phyloP scores from a whole-genome alignment of 202 grass and related monocot genomes.

The Setaria italica region DNA sequence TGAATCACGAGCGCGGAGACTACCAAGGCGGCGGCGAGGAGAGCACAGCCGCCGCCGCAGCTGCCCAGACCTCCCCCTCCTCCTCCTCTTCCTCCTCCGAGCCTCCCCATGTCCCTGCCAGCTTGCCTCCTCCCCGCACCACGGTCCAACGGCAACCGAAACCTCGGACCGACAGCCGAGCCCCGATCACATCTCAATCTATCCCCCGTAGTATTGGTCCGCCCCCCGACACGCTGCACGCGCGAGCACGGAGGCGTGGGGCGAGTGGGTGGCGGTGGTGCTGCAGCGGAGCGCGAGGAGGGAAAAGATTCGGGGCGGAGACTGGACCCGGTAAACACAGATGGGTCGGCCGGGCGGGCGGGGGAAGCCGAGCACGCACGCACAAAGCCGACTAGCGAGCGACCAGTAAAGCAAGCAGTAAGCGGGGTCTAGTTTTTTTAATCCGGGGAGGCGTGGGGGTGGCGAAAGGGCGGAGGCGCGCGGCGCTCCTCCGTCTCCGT shows the following conservation, averaged over 20 bases:
- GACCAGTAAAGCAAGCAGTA: neutral
- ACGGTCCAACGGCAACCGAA: neutral
- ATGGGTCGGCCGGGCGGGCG: neutral
- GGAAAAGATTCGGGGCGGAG: constrained; percentile 49
- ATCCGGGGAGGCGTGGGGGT: neutral
- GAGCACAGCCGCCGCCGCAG: neutral
- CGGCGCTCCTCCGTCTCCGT: neutral
- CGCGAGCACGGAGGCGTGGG: neutral
- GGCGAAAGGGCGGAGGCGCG: neutral
- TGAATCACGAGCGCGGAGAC: constrained; percentile 42
- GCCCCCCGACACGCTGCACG: constrained; percentile 1
- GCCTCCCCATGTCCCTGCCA: constrained; percentile 37
- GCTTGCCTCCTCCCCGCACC: neutral
- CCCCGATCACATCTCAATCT: constrained; percentile 42
- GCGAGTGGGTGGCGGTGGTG: constrained; percentile 6
- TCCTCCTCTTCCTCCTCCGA: constrained; percentile 2
- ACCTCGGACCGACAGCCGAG: neutral
- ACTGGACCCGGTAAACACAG: constrained; percentile 30
- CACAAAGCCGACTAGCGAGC: neutral
- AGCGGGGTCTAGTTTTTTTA: neutral
- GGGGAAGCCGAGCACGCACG: constrained; percentile 5
- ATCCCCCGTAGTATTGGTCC: neutral
- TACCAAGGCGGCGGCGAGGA: constrained; percentile 42
- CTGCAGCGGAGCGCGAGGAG: constrained; percentile 28
- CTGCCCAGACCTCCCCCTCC: neutral